Conservation (phyloP, 2,329 filamentous ascomycete genomes). For the Diaporthe destruens region DNA sequence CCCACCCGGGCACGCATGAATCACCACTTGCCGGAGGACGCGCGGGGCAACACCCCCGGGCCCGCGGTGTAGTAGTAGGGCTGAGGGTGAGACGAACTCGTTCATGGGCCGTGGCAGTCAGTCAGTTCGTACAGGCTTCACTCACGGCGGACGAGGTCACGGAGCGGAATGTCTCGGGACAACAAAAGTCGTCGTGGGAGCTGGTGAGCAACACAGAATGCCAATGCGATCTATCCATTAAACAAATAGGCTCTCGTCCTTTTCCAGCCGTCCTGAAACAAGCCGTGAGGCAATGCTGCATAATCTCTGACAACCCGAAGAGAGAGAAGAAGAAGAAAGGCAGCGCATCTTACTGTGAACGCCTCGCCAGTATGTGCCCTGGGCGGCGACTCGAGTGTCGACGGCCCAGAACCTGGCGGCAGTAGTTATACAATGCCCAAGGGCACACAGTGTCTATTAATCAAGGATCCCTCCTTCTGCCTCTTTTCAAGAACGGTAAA, state of each 20-base stretch:
- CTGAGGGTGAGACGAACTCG: neutral
- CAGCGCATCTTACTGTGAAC: constrained; percentile 24
- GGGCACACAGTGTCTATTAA: constrained; percentile 9
- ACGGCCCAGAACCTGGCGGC: neutral
- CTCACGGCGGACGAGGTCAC: neutral
- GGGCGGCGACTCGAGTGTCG: neutral
- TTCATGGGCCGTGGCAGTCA: neutral
- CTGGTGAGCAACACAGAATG: neutral
- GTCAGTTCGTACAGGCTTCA: neutral
- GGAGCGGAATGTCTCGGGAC: neutral
- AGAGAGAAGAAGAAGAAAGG: neutral
- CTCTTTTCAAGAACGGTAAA: neutral
- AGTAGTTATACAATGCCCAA: constrained; percentile 10
- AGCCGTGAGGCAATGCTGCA: constrained; percentile 27
- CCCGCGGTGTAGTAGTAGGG: neutral
- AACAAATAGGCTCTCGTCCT: neutral
- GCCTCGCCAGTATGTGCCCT: constrained; percentile 17
- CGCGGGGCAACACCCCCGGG: neutral
- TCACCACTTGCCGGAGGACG: neutral
- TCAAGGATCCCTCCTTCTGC: neutral
- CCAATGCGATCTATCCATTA: constrained; percentile 15
- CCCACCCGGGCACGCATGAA: neutral
- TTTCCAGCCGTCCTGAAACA: neutral
- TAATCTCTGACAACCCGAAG: neutral
- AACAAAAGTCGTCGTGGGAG: neutral